Percentiles rank a stretch among this genome's conserved stretches.
phyloP scores from a whole-genome alignment of 208 protist species.

The Porcisia deanei region DNA sequence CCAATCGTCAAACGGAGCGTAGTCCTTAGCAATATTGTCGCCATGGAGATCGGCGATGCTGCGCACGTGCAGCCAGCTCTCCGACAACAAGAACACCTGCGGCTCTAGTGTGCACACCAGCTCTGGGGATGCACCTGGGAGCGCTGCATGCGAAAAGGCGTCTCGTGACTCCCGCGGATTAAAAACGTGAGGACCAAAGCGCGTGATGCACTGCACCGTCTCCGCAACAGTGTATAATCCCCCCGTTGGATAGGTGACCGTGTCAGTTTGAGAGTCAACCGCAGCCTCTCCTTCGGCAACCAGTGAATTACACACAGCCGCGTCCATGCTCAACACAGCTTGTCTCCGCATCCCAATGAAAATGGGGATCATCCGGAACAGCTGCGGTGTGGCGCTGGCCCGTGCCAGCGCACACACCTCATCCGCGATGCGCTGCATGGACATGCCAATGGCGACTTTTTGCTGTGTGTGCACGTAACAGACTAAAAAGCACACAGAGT shows the following conservation, averaged over 20 bases:
- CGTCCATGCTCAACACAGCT: not conserved
- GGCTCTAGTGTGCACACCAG: conserved; percentile 14
- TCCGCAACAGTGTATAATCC: conserved; percentile 63
- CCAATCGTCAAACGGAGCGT: not conserved
- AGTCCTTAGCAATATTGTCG: not conserved
- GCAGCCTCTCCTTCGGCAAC: not conserved
- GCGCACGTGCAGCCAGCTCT: conserved; percentile 63
- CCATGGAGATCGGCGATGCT: conserved; percentile 48
- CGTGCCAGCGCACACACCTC: conserved; percentile 4
- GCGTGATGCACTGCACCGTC: conserved; percentile 24
- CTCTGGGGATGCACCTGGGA: not conserved
- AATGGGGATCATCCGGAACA: conserved; percentile 55
- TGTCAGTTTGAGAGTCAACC: conserved; percentile 8
- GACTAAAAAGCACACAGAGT: conserved; percentile 43
- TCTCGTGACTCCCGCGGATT: not conserved
- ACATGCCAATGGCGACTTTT: conserved; percentile 30
- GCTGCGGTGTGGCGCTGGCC: not conserved
- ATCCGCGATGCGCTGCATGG: conserved; percentile 23
- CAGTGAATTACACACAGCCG: not conserved
- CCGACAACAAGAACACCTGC: conserved; percentile 59
- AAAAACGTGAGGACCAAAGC: not conserved
- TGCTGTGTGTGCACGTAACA: conserved; percentile 54
- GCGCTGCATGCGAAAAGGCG: not conserved
- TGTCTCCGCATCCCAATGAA: conserved; percentile 45
- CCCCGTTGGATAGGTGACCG: conserved; percentile 50